Conservation (phyloP, 257 asterid genomes). For the Paulownia fortunei region DNA sequence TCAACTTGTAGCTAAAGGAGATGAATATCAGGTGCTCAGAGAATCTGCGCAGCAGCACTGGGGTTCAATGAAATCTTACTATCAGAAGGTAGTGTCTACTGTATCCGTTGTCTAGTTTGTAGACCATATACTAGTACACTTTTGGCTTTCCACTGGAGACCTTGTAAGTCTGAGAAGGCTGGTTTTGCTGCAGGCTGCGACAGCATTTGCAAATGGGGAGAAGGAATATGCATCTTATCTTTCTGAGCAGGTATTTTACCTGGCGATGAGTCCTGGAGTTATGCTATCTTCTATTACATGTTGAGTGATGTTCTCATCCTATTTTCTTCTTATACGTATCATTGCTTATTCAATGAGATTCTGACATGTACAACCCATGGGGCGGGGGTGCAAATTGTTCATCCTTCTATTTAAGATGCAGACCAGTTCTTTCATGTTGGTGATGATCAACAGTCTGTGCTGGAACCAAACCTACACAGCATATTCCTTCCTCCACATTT, state of each 20-base stretch:
- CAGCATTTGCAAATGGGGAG: slow-evolving; percentile 81
- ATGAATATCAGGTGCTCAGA: slow-evolving; percentile 78
- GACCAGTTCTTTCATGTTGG: slow-evolving; percentile 24
- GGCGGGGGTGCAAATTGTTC: not conserved
- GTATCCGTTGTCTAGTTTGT: not conserved
- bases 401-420: not conserved
- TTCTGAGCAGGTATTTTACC: slow-evolving; percentile 74
- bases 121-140: slow-evolving; percentile 10
- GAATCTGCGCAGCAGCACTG: slow-evolving; percentile 76
- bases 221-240: slow-evolving; percentile 77
- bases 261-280: slow-evolving; percentile 3
- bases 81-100: slow-evolving; percentile 67
- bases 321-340: not conserved
- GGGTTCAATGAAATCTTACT: slow-evolving; percentile 79
- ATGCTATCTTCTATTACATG: slow-evolving; percentile 4
- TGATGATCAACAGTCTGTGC: not conserved
- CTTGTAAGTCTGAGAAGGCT: slow-evolving; percentile 37
- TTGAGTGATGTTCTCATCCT: not conserved
- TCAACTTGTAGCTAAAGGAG: slow-evolving; percentile 74
- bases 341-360: slow-evolving; percentile 1
- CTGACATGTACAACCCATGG: not conserved
- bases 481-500: not conserved
- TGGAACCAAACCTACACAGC: slow-evolving; percentile 2
- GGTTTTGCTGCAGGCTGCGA: slow-evolving; percentile 72
- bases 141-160: not conserved